These are phyloP conservation scores for Beauveria pseudobassiana DNA, from an alignment of 2,329 filamentous ascomycete genomes.

Conservation along the genomic window DNA sequence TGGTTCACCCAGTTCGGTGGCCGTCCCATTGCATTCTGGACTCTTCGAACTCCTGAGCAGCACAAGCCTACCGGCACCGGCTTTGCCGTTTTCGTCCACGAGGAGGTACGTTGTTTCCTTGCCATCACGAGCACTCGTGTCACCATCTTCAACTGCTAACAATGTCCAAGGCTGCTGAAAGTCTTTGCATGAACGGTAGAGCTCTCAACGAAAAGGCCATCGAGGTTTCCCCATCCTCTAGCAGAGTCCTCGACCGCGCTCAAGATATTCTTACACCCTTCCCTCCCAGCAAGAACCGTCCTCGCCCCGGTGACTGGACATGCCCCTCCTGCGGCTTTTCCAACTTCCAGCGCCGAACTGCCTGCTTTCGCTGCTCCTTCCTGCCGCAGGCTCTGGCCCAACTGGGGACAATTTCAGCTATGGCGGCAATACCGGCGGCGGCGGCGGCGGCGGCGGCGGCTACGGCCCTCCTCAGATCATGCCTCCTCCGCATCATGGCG, in stretches of 20 bases:
- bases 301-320: conserved; percentile 95
- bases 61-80: conserved; percentile 99
- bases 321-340: conserved; percentile 98
- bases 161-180: conserved; percentile 75
- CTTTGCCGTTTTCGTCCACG: conserved; percentile 96
- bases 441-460: conserved; percentile 8
- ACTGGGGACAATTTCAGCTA: conserved; percentile 59
- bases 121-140: neutral
- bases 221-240: conserved; percentile 96
- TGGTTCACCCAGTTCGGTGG: conserved; percentile 99
- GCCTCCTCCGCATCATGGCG: conserved; percentile 56
- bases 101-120: conserved; percentile 66
- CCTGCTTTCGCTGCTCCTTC: conserved; percentile 98
- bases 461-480: conserved; percentile 73
- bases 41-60: conserved; percentile 91
- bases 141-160: neutral
- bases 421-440: conserved; percentile 12
- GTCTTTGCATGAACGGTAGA: conserved; percentile 97
- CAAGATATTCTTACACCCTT: conserved; percentile 95
- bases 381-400: conserved; percentile 73
- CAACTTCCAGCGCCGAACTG: conserved; percentile 97
- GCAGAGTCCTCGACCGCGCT: conserved; percentile 88
- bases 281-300: conserved; percentile 96
- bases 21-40: conserved; percentile 98
- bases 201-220: conserved; percentile 98